Evolutionary conservation across 1,284 basidiomycete species (phyloP).

Genomic region (Ceratorhiza oryzae-sativae): DNA sequence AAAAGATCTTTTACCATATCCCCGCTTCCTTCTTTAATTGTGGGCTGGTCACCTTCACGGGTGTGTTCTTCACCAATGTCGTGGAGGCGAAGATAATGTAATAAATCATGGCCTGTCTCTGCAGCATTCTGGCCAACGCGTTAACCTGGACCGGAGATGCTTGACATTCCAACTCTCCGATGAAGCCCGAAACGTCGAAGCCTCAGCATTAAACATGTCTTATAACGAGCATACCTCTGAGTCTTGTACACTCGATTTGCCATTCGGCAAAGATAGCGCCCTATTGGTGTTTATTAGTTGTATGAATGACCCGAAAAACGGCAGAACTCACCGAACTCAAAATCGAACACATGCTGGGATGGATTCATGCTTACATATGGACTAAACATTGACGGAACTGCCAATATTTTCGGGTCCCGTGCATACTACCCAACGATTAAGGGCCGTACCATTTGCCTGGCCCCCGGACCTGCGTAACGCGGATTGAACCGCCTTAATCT

Average conservation of each 20-base stretch:
- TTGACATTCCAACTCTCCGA: background rate
- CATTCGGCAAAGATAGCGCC: no score
- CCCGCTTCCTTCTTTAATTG: background rate
- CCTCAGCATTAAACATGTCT: no score
- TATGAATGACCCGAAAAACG: no score
- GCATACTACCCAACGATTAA: no score
- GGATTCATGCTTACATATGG: background rate
- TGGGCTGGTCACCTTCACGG: background rate
- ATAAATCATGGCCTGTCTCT: background rate
- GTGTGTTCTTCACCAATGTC: background rate
- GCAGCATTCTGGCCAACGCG: background rate
- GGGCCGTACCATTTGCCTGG: no score
- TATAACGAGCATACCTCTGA: no score
- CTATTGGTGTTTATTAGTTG: no score
- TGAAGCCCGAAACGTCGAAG: background rate
- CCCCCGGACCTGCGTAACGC: no score
- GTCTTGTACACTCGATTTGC: no score
- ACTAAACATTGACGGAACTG: conserved; percentile 12
- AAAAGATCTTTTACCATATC: background rate
- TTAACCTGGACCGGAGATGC: background rate
- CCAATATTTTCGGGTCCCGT: no score
- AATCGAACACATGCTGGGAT: background rate
- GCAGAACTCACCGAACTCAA: conserved; percentile 3
- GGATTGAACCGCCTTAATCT: no score
- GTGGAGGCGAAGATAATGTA: conserved; percentile 13